Evolutionary conservation across 2,329 filamentous ascomycete species (phyloP).

Genomic region (Arthrobotrys iridis): DNA sequence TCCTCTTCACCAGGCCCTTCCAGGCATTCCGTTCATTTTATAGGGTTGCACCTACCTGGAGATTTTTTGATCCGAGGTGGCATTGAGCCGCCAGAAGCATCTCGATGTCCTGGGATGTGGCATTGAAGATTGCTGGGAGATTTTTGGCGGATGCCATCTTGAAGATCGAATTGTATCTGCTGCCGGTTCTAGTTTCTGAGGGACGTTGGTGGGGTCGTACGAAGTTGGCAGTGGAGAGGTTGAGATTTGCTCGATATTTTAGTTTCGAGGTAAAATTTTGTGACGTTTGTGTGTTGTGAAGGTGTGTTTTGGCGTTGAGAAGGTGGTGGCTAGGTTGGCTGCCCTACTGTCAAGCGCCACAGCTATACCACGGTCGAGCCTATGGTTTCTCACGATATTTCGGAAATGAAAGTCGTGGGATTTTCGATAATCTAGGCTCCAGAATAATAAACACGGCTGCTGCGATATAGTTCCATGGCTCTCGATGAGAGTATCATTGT

Average conservation of each 20-base stretch:
- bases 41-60: slow-evolving; percentile 69
- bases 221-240: not conserved
- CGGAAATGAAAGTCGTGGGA: too few species aligned
- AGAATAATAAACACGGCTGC: too few species aligned
- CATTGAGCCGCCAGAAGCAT: slow-evolving; percentile 96
- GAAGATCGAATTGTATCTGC: not conserved
- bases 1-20: not conserved
- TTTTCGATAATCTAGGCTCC: too few species aligned
- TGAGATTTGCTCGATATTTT: slow-evolving; percentile 15
- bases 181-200: not conserved
- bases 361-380: not conserved
- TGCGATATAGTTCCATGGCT: too few species aligned
- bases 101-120: slow-evolving; percentile 98
- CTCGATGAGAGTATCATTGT: too few species aligned
- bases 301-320: slow-evolving; percentile 32
- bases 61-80: slow-evolving; percentile 98
- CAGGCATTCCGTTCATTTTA: not conserved
- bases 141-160: slow-evolving; percentile 71
- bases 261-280: slow-evolving; percentile 33
- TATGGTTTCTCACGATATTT: not conserved
- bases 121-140: slow-evolving; percentile 94
- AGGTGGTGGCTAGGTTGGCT: slow-evolving; percentile 39
- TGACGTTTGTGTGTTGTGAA: slow-evolving; percentile 47
- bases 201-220: not conserved
- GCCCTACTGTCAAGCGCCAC: slow-evolving; percentile 23